These are phyloP conservation scores for Xylona heveae DNA, from an alignment of 495 filamentous ascomycete species.

Conservation along the genomic window DNA sequence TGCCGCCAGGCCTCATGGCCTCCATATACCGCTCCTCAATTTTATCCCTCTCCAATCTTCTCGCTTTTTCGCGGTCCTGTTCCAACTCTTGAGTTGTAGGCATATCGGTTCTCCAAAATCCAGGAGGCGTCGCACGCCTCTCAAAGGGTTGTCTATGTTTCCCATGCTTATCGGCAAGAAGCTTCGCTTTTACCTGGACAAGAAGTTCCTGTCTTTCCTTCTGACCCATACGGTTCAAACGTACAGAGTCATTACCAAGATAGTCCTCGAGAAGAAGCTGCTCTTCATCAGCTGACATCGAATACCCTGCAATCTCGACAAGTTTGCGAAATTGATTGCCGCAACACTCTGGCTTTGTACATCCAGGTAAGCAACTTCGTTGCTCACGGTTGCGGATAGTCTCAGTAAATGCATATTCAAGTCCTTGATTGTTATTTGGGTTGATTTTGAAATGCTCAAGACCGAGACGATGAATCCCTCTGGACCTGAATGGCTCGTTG, in stretches of 20 bases:
- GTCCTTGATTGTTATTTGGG: constrained; percentile 45
- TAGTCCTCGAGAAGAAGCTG: constrained; percentile 38
- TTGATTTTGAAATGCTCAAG: constrained; percentile 73
- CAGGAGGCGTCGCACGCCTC: constrained; percentile 49
- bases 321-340: constrained; percentile 48
- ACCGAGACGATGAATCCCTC: constrained; percentile 27
- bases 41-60: constrained; percentile 30
- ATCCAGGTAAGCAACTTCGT: constrained; percentile 60
- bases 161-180: constrained; percentile 49
- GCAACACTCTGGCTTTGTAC: constrained; percentile 56
- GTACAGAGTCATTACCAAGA: constrained; percentile 32
- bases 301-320: constrained; percentile 22
- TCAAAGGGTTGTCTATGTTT: constrained; percentile 57
- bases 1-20: constrained; percentile 52
- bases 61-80: constrained; percentile 37
- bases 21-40: constrained; percentile 60
- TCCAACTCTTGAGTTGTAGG: constrained; percentile 61
- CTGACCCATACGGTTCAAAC: constrained; percentile 21
- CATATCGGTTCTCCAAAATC: constrained; percentile 80
- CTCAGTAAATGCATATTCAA: constrained; percentile 51
- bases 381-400: constrained; percentile 52
- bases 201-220: constrained; percentile 34
- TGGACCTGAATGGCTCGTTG: constrained; percentile 26
- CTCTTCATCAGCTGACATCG: constrained; percentile 20
- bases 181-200: constrained; percentile 41